Evolutionary conservation across 2,329 filamentous ascomycete species (phyloP), one percentile per base, ranked within the genome.

Genomic region (Colletotrichum navitas): DNA sequence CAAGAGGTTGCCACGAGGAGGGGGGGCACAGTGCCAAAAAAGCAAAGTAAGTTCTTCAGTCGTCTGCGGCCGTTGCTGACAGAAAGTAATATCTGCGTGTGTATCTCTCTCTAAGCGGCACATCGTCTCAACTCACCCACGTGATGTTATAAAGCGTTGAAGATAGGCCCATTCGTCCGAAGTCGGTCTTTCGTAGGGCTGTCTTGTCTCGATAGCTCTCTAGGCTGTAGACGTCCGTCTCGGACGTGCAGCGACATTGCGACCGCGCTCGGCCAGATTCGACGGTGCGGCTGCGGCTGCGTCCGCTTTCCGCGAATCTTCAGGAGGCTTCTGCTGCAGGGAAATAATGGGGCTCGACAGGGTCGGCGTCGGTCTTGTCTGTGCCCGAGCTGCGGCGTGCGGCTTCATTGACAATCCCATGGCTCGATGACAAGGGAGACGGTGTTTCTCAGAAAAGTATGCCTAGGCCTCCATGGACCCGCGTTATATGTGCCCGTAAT

Each of bases 161-260:
- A 34, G 56, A 47, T 24, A 24, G 47, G 26, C 51, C 41, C 45
- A 49, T 32, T 47, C 68, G 58, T 71, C 68, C 18, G 43, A 63
- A 63, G 43, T 45, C 14, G 12, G 36, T 55, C 36, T 26, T 26
- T n/a, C 12, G n/a, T 54, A 47, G 55, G 64, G 68, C 68, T 63
- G 64, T 39, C 36, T 58, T 59, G 36, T 52, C 21, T 68, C 43
- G 26, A 26, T n/a, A 51, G 29, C 58, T 14, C 41, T 39, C 3
- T 26, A 3, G 59, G 56, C 36, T 16, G 14, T n/a, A 36, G 2
- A 36, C 24, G 45, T 6, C 24, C 63, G 56, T 49, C 56, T 61
- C 51, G 55, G 63, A 49, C 63, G 49, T 56, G 36, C 43, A 18
- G 45, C 39, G 61, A 54, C n/a, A 45, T 36, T 47, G 61, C 18